These are phyloP conservation scores for Polytolypa hystricis DNA, from an alignment of 2,329 filamentous ascomycete genomes.

Conservation along the genomic window DNA sequence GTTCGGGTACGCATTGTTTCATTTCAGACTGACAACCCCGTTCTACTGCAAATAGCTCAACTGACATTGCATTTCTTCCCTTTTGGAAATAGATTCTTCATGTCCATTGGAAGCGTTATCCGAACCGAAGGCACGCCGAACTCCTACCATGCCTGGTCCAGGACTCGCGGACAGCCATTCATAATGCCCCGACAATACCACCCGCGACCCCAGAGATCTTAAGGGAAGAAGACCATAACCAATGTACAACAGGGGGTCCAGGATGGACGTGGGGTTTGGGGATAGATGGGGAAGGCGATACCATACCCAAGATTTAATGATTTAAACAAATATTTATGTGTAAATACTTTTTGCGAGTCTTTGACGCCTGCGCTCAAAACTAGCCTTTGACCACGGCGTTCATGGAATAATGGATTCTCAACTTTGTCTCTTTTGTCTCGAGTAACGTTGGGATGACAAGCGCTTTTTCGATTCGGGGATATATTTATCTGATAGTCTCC, in stretches of 20 bases:
- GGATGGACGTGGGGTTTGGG: no score
- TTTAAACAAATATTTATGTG: no score
- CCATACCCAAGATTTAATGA: no score
- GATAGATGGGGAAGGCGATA: no score
- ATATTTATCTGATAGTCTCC: no score
- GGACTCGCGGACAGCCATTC: conserved; percentile 62
- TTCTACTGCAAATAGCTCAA: background rate
- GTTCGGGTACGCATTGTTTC: conserved; percentile 60
- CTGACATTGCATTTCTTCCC: conserved; percentile 25
- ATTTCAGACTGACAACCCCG: background rate
- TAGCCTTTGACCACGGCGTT: conserved; percentile 5
- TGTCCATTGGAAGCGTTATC: conserved; percentile 96
- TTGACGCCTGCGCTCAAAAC: no score
- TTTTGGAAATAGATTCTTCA: conserved; percentile 61
- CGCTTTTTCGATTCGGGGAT: no score
- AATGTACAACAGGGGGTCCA: conserved; percentile 6
- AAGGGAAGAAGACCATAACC: background rate
- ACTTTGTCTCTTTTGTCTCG: background rate
- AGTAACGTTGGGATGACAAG: no score
- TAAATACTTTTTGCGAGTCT: no score
- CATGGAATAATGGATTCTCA: background rate
- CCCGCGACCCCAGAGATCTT: conserved; percentile 2
- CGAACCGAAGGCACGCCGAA: conserved; percentile 77
- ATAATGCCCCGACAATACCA: conserved; percentile 44
- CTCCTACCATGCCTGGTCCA: conserved; percentile 62